Conservation (phyloP, 2,329 filamentous ascomycete species). For the Diaporthe sp. region DNA sequence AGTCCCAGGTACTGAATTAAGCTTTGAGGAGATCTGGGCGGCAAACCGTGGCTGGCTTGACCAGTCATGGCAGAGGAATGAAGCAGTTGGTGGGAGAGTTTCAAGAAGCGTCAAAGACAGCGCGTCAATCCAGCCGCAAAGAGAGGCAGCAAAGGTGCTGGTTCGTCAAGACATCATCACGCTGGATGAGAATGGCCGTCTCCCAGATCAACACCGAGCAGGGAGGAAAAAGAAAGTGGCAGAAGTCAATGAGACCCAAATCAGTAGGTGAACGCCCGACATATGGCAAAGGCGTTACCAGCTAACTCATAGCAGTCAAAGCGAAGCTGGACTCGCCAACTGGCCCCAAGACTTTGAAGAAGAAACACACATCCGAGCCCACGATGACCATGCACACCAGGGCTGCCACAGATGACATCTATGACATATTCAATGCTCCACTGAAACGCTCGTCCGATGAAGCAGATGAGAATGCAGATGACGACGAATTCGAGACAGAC, state of each 20-base stretch:
- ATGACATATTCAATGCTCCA: slow-evolving; percentile 95
- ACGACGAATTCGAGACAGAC: slow-evolving; percentile 80
- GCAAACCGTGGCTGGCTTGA: slow-evolving; percentile 78
- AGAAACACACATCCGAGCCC: slow-evolving; percentile 78
- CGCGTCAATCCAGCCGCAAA: slow-evolving; percentile 47
- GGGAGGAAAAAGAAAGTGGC: slow-evolving; percentile 82
- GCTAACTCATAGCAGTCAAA: slow-evolving; percentile 75
- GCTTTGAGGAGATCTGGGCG: slow-evolving; percentile 93
- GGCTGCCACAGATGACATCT: slow-evolving; percentile 97
- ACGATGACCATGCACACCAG: slow-evolving; percentile 98
- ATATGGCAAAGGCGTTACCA: background rate
- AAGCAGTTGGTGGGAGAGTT: slow-evolving; percentile 39
- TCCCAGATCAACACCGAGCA: slow-evolving; percentile 60
- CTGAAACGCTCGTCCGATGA: slow-evolving; percentile 58
- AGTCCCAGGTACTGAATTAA: slow-evolving; percentile 80
- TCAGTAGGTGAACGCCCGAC: slow-evolving; percentile 71
- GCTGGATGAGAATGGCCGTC: slow-evolving; percentile 72
- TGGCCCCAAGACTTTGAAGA: slow-evolving; percentile 85
- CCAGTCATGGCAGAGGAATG: slow-evolving; percentile 66
- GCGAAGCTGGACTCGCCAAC: slow-evolving; percentile 93
- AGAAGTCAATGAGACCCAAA: slow-evolving; percentile 93
- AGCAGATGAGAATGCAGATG: slow-evolving; percentile 64
- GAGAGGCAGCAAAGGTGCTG: slow-evolving; percentile 54
- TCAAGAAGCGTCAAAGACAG: slow-evolving; percentile 44
- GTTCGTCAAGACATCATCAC: slow-evolving; percentile 60